These are phyloP conservation scores for Candida pseudoviswanathii DNA, from an alignment of 1,139 yeast genomes.

Conservation along the genomic window DNA sequence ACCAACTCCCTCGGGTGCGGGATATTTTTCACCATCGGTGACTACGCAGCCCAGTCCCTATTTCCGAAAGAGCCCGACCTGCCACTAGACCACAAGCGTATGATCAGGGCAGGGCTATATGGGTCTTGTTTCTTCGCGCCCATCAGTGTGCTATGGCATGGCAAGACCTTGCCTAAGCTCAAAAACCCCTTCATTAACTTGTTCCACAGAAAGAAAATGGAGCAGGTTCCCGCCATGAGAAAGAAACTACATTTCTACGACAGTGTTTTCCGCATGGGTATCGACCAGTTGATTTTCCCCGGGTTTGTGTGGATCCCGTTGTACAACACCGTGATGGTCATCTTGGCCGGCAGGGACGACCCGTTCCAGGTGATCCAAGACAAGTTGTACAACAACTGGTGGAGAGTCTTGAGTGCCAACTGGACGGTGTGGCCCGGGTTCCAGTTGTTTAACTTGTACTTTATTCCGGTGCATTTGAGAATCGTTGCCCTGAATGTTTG, in stretches of 20 bases:
- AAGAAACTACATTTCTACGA: constrained; percentile 31
- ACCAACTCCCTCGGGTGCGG: constrained; percentile 62
- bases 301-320: constrained; percentile 47
- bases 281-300: constrained; percentile 42
- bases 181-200: constrained; percentile 40
- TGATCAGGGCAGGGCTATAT: constrained; percentile 66
- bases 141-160: constrained; percentile 71
- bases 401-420: constrained; percentile 42
- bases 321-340: constrained; percentile 44
- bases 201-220: constrained; percentile 12
- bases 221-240: constrained; percentile 14
- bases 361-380: constrained; percentile 36
- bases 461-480: constrained; percentile 44
- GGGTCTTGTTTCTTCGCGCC: constrained; percentile 83
- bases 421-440: constrained; percentile 52
- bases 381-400: constrained; percentile 43
- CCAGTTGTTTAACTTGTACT: constrained; percentile 41
- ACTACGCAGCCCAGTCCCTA: constrained; percentile 64
- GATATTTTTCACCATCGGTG: constrained; percentile 74
- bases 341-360: constrained; percentile 39
- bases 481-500: constrained; percentile 42
- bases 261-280: constrained; percentile 34
- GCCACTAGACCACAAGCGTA: constrained; percentile 32
- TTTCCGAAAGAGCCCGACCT: constrained; percentile 35
- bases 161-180: constrained; percentile 51